Base-by-base conservation (phyloP, 2,329 filamentous ascomycete genomes). In the Thielaviopsis cerberus region DNA sequence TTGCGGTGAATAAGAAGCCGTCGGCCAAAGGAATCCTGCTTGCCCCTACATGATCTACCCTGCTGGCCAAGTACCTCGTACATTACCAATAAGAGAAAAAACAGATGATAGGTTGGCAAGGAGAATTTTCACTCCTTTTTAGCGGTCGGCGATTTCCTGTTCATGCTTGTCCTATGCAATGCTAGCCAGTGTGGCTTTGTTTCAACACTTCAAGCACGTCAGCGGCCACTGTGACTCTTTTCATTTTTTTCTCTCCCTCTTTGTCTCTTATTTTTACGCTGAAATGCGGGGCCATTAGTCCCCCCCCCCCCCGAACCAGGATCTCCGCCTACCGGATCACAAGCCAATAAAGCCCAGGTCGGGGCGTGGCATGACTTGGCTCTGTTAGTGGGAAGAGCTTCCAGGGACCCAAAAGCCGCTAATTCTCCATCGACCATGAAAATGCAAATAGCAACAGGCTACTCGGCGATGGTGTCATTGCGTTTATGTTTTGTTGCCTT, bases 241-340 rank as follows among this genome's bases (percentile, higher is more conserved):
- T 34, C 17, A 37, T 13, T 37, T 37, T 37, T 37, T n/a, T n/a
- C n/a, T n/a, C n/a, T 37, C 34, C 10, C 34, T 41, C 27, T 45
- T 45, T 25, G 20, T 4, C 26, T 41, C 15, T 41, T 41, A 41
- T 41, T 41, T 41, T 41, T 17, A 10, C n/a, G 34, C 34, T 41
- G 34, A 17, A 41, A n/a, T 41, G 55, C 48, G 55, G 55, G 55
- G 55, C 55, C 25, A 13, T 41, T 41, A n/a, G n/a, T n/a, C n/a
- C n/a, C n/a, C n/a, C n/a, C n/a, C 34, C 34, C 20, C 48, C 55
- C 55, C 48, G 55, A 57, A 57, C 48, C 48, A 57, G 55, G 55
- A 57, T 48, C 48, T 57, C 55, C 55, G 55, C 55, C 7, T 41
- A 17, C 34, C 13, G 34, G n/a, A 41, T 41, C 34, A 41, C 34